Base-by-base conservation (phyloP, 2,329 filamentous ascomycete genomes). In the Gliomastix tumulicola region DNA sequence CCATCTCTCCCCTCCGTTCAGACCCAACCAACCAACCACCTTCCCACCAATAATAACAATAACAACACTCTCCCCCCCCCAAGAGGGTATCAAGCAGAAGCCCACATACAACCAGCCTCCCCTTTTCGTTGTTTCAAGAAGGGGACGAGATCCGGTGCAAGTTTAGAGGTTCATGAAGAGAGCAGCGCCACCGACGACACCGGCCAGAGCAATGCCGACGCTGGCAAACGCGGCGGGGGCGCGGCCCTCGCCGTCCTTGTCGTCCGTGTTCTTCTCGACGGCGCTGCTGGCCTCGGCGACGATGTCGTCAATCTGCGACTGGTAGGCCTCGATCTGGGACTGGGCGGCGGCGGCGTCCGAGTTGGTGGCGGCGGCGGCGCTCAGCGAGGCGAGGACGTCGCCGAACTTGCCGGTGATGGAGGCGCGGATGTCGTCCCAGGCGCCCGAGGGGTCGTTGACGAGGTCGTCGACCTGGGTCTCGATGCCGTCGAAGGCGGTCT, bases 161-260 rank as follows among this genome's bases (percentile, higher is more conserved):
- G n/a, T 47, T 59, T 66, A 71, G 48, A 70, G 39, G 56, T 69
- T 68, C 48, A 51, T 59, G 33, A 69, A 44, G 35, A 68, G 39
- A 35, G 64, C 68, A 4, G 62, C 65, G 46, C 66, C 68, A 18
- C 66, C 68, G 34, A 70, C 51, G 40, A 71, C 54, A 18, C 66
- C 67, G 21, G 66, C 66, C 32, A 71, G 51, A 16, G 60, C 66
- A 30, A 69, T 45, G 20, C 59, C 65, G 20, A 56, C 68, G 13
- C 65, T 68, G 42, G 57, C 59, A 38, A 50, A 47, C 32, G 59
- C 50, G 33, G 50, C 56, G 25, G 25, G n/a, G 25, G 25, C 36
- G 18, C 21, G 22, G 19, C 43, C 39, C 15, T 44, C 44, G 37
- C 37, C 37, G 21, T 34, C 30, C 18, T 44, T 39, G 17, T 46